Evolutionary conservation across 805 yeast genomes (phyloP).

Genomic region (Candida oleophila): DNA sequence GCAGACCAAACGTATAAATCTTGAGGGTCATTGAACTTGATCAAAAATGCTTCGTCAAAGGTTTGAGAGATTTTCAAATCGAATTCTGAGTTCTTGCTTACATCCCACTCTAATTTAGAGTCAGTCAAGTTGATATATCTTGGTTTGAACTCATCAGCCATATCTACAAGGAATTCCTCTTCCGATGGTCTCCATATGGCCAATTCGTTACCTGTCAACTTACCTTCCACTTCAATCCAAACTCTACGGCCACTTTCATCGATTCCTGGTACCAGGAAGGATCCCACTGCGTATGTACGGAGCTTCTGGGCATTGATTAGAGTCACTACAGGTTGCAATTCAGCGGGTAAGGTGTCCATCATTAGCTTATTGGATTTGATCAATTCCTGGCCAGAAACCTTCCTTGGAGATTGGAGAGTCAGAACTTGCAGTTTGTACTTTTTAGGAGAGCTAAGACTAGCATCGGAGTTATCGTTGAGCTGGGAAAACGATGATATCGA

Average conservation of each 20-base stretch:
- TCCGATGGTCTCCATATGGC: conserved; percentile 44
- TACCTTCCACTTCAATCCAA: conserved; percentile 37
- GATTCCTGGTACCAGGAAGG: conserved; percentile 31
- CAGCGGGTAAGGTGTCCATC: conserved; percentile 49
- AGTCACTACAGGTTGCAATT: conserved; percentile 69
- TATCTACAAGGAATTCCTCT: conserved; percentile 23
- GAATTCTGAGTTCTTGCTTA: conserved; percentile 6
- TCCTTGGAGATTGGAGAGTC: conserved; percentile 2
- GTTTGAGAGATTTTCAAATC: conserved; percentile 29
- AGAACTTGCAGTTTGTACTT: background rate
- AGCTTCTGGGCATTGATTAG: conserved; percentile 68
- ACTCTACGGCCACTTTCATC: conserved; percentile 18
- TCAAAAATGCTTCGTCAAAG: conserved; percentile 22
- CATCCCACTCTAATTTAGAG: conserved; percentile 18
- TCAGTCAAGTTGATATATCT: conserved; percentile 55
- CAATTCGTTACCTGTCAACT: conserved; percentile 54
- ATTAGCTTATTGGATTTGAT: conserved; percentile 17
- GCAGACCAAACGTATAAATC: conserved; percentile 42
- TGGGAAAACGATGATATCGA: conserved; percentile 5
- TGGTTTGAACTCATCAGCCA: conserved; percentile 44
- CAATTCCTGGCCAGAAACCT: conserved; percentile 8
- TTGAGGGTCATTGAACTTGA: conserved; percentile 19
- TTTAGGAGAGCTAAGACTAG: conserved; percentile 1
- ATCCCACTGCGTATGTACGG: conserved; percentile 60
- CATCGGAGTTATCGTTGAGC: conserved; percentile 8